Base-by-base conservation (phyloP, 108 stramenopile genomes). In the Stephanodiscus minutulus region DNA sequence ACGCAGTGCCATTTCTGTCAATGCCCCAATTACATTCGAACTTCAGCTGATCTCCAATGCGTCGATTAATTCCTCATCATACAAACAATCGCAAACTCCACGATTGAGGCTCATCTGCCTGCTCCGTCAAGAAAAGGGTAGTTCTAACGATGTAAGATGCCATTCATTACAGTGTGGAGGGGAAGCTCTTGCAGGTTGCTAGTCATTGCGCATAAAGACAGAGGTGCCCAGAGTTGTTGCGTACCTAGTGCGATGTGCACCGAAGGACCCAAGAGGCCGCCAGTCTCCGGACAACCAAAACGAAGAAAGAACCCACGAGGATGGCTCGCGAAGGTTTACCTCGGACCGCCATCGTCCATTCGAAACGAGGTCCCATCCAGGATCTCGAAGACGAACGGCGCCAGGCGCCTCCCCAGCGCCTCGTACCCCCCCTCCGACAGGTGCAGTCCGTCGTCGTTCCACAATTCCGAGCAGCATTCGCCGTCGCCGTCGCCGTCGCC, bases 371-470 rank as follows among this genome's bases (percentile, higher is more conserved):
- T 50, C 0, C 37, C 47, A 35, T 72, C 56, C 11, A 76, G 56
- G 31, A 83, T 68, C 24, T 81, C 37, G 21, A 44, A 44, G 24
- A 90, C 85, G 48, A 58, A 60, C 18, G 84, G 67, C 15, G 85
- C 90, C 62, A 91, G 61, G 24, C 54, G 62, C 64, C 69, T 74
- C 5, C 88, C 91, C 22, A 88, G 27, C 13, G 46, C 59, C 56
- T 88, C 29, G 70, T 89, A 89, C 33, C 91, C 88, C 36, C 76
- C 41, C 27, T 80, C 75, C 7, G 85, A 81, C 48, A 92, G 84
- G 67, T 90, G 91, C 29, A 89, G 48, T 46, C 86, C 87, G 79
- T 92, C 91, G 7, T 59, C 29, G 53, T 67, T 50, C 83, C 85
- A 88, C 31, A 33, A 33, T 36, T 64, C 57, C 24, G 54, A 47